Conservation (phyloP, 345 rosid genomes). For the Syzygium grande region DNA sequence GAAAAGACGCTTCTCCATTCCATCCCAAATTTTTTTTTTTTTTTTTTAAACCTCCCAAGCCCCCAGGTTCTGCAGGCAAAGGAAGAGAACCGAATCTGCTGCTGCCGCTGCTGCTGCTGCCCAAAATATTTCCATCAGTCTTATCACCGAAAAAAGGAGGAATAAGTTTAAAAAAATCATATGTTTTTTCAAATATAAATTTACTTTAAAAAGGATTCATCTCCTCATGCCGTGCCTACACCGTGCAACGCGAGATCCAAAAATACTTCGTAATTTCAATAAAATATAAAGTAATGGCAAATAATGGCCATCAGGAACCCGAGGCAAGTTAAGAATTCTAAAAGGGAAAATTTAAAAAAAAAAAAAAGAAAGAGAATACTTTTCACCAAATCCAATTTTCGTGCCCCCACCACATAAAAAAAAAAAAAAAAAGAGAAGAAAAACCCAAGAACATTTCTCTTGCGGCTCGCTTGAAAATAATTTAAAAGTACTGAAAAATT, state of each 20-base stretch:
- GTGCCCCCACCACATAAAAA: neutral
- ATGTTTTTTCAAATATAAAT: neutral
- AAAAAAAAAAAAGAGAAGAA: neutral
- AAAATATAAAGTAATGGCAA: neutral
- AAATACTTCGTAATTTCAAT: neutral
- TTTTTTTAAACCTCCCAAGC: neutral
- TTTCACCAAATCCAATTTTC: neutral
- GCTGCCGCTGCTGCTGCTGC: no score
- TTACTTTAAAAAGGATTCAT: neutral
- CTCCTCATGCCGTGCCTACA: neutral
- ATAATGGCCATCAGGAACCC: neutral
- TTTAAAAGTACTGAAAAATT: neutral
- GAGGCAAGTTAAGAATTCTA: neutral
- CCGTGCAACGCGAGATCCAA: neutral
- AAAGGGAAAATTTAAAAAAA: neutral
- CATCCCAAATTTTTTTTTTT: no score
- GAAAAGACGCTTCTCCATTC: neutral
- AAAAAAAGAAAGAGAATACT: neutral
- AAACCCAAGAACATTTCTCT: neutral
- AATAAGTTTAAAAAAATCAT: no score
- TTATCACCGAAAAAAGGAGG: neutral
- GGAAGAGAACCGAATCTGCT: neutral
- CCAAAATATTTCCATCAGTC: neutral
- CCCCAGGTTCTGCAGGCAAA: neutral
- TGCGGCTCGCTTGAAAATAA: neutral